Evolutionary conservation across 2,329 filamentous ascomycete species (phyloP).

Genomic region (Microsporum canis): DNA sequence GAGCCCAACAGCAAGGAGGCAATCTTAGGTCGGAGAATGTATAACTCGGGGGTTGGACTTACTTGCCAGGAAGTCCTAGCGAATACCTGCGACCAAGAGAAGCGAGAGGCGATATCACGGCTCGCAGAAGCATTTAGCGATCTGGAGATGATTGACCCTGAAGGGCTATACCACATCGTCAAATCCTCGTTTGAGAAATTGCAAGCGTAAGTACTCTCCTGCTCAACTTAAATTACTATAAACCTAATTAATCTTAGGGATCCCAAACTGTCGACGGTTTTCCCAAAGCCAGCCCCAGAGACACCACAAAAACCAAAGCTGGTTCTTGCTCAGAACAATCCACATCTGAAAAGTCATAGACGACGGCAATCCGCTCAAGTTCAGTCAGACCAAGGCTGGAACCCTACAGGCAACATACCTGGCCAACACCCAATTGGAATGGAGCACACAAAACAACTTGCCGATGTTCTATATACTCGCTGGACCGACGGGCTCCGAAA

Average conservation of each 20-base stretch:
- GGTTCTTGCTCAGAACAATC: constrained; percentile 68
- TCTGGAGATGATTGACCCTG: constrained; percentile 77
- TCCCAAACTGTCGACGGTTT: constrained; percentile 14
- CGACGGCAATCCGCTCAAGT: constrained; percentile 45
- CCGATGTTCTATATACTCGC: constrained; percentile 78
- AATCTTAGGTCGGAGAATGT: constrained; percentile 66
- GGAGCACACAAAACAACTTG: constrained; percentile 83
- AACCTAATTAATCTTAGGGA: constrained; percentile 19
- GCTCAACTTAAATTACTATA: background rate
- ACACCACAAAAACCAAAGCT: constrained; percentile 51
- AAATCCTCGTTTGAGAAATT: constrained; percentile 65
- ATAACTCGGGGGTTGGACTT: constrained; percentile 69
- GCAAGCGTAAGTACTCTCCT: constrained; percentile 32
- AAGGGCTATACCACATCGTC: constrained; percentile 77
- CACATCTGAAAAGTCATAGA: constrained; percentile 69
- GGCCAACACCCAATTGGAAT: constrained; percentile 58
- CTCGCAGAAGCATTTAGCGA: constrained; percentile 76
- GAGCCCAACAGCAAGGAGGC: constrained; percentile 58
- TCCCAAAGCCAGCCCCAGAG: constrained; percentile 26
- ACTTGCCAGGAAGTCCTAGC: constrained; percentile 75
- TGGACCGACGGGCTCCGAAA: constrained; percentile 77
- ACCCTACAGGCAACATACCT: constrained; percentile 38
- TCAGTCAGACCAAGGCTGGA: constrained; percentile 28
- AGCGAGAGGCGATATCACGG: constrained; percentile 71
- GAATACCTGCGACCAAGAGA: constrained; percentile 58